A percentile compares a stretch with the other conserved stretches of the same genome.
Evolutionary conservation across 2,329 filamentous ascomycete species (phyloP).

Genomic region (Colletotrichum coccodes): DNA sequence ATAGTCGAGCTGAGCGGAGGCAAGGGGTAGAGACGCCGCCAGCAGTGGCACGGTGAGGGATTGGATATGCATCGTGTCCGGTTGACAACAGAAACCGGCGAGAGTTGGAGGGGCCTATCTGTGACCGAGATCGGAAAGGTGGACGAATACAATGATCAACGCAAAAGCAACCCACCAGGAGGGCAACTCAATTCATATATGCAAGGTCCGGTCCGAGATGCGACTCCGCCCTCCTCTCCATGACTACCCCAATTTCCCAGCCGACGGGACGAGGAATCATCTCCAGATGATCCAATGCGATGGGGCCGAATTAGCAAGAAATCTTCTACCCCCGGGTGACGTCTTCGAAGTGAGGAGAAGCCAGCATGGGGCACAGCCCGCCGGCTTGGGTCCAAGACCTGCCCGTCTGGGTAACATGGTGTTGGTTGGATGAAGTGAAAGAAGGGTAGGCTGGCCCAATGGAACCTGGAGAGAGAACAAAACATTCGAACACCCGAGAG

Average conservation of each 20-base stretch:
- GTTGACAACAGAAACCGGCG: not conserved
- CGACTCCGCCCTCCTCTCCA: constrained; percentile 2
- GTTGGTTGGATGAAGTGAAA: constrained; percentile 9
- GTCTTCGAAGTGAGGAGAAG: constrained; percentile 27
- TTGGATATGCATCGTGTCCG: constrained; percentile 36
- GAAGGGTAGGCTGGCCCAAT: not conserved
- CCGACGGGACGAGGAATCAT: constrained; percentile 2
- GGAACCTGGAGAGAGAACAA: not conserved
- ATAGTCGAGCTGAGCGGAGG: constrained; percentile 53
- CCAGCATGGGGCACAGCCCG: not conserved
- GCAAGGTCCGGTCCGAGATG: constrained; percentile 20
- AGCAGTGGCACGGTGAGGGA: constrained; percentile 38
- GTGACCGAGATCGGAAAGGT: constrained; percentile 5
- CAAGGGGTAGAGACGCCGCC: constrained; percentile 41
- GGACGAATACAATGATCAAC: not conserved
- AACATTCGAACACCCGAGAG: not conserved
- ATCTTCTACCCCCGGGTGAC: constrained; percentile 5
- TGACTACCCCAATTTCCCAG: constrained; percentile 16
- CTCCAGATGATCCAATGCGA: constrained; percentile 8
- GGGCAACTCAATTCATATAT: constrained; percentile 28
- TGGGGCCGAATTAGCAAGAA: not conserved
- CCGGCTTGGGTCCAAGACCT: constrained; percentile 23
- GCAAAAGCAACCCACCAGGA: not conserved
- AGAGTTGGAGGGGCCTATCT: constrained; percentile 11
- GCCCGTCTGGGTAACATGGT: not conserved